Conservation (phyloP, 2,329 filamentous ascomycete genomes). For the Penicillium sp. region DNA sequence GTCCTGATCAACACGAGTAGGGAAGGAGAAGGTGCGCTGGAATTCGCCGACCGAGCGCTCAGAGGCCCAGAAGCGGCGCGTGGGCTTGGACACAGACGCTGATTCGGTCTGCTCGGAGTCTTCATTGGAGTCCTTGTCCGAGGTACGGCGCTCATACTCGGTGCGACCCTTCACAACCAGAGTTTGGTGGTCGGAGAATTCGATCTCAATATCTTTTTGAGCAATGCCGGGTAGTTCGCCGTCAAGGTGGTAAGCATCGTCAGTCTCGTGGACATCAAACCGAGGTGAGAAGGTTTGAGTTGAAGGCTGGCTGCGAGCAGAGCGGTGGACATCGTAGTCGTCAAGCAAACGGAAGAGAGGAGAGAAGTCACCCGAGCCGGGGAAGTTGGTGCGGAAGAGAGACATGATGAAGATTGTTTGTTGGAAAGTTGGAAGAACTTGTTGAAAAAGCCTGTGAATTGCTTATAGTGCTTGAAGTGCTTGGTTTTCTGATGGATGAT, state of each 20-base stretch:
- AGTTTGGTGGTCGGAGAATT: slow-evolving; percentile 51
- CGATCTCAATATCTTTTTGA: slow-evolving; percentile 49
- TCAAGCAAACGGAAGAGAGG: slow-evolving; percentile 51
- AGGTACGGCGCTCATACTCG: slow-evolving; percentile 38
- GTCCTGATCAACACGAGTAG: slow-evolving; percentile 59
- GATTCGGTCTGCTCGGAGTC: slow-evolving; percentile 24
- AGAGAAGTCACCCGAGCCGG: slow-evolving; percentile 38
- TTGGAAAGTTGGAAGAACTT: not conserved
- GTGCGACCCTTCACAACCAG: slow-evolving; percentile 48
- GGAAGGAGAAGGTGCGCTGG: slow-evolving; percentile 61
- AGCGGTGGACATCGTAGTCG: slow-evolving; percentile 43
- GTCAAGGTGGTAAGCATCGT: slow-evolving; percentile 48
- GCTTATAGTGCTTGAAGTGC: not conserved
- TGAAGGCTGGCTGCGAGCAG: slow-evolving; percentile 16
- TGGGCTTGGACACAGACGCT: slow-evolving; percentile 25
- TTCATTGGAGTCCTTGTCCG: slow-evolving; percentile 48
- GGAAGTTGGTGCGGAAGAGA: slow-evolving; percentile 33
- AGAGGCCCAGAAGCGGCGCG: slow-evolving; percentile 58
- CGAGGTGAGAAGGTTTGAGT: slow-evolving; percentile 43
- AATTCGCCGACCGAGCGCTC: slow-evolving; percentile 63
- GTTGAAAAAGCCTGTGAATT: not conserved
- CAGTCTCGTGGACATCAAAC: slow-evolving; percentile 51
- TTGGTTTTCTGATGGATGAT: not conserved
- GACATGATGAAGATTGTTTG: slow-evolving; percentile 31
- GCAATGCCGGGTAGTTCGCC: slow-evolving; percentile 52